A percentile compares a stretch with the other conserved stretches of the same genome.
Evolutionary conservation across 2,329 filamentous ascomycete genomes (phyloP).

Genomic region (Acrocalymma vagum): DNA sequence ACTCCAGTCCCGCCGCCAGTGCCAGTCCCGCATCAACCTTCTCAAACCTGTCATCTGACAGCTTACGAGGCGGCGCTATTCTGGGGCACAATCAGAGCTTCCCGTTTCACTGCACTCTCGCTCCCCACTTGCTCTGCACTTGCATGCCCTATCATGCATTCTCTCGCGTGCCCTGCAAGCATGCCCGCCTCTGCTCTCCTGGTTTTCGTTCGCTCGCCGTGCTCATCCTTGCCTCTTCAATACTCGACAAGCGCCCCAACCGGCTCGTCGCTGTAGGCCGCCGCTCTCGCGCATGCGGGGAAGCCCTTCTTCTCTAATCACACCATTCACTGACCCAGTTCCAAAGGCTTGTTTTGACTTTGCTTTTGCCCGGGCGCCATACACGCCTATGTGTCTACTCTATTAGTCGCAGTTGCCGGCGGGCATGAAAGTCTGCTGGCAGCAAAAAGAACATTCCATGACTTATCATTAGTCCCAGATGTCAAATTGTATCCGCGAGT

Average conservation of each 20-base stretch:
- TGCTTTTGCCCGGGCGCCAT: slow-evolving; percentile 8
- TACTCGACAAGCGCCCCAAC: slow-evolving; percentile 40
- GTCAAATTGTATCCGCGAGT: too few relatives aligned
- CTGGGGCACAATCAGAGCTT: slow-evolving; percentile 18
- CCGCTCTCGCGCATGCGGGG: slow-evolving; percentile 33
- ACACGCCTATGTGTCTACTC: slow-evolving; percentile 10
- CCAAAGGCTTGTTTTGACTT: slow-evolving; percentile 25
- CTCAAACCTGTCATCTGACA: slow-evolving; percentile 44
- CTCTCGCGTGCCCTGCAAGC: slow-evolving; percentile 23
- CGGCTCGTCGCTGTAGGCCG: slow-evolving; percentile 26
- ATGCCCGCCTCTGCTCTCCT: slow-evolving; percentile 18
- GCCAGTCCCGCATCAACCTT: slow-evolving; percentile 20
- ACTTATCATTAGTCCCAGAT: too few relatives aligned
- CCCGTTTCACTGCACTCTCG: slow-evolving; percentile 25
- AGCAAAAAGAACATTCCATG: too few relatives aligned
- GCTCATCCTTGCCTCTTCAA: slow-evolving; percentile 22
- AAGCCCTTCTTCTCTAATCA: slow-evolving; percentile 19
- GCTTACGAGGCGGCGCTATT: slow-evolving; percentile 18
- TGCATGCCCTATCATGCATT: slow-evolving; percentile 30
- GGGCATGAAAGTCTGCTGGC: too few relatives aligned
- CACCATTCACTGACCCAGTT: slow-evolving; percentile 13
- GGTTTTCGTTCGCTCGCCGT: slow-evolving; percentile 26
- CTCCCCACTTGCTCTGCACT: slow-evolving; percentile 15
- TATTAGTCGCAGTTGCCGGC: too few relatives aligned
- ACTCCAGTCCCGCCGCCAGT: slow-evolving; percentile 8